Evolutionary conservation across 768 basidiomycete genomes (phyloP).

Genomic region (Calvatia gigantea): DNA sequence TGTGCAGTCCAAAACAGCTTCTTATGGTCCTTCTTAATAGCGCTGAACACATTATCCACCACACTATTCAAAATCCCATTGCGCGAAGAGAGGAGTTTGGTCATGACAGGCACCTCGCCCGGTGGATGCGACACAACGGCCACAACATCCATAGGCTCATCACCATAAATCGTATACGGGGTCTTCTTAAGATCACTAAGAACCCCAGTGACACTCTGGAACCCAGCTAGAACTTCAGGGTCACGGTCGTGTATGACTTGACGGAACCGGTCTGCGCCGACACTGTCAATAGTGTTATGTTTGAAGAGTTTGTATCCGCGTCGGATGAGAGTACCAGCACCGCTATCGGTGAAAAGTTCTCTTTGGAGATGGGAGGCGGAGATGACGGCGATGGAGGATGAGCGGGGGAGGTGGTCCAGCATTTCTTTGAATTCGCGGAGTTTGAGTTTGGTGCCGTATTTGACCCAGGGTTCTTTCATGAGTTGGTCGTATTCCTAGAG

Average conservation of each 20-base stretch:
- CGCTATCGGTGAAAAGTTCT: constrained; percentile 97
- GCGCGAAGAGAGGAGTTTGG: constrained; percentile 85
- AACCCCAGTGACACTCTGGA: constrained; percentile 83
- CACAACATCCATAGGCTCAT: constrained; percentile 94
- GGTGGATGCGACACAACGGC: constrained; percentile 92
- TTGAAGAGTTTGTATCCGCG: constrained; percentile 98
- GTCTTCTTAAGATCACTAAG: constrained; percentile 76
- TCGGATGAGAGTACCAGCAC: constrained; percentile 96
- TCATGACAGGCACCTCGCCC: constrained; percentile 87
- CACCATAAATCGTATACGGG: constrained; percentile 95
- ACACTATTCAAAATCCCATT: constrained; percentile 92
- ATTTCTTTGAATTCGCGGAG: constrained; percentile 99
- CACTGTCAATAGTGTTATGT: constrained; percentile 71
- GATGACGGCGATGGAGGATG: constrained; percentile 98
- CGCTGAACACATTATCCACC: constrained; percentile 94
- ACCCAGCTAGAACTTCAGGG: constrained; percentile 81
- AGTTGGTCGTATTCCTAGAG: constrained; percentile 88
- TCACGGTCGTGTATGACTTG: constrained; percentile 95
- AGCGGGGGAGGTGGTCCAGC: constrained; percentile 94
- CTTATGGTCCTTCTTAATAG: constrained; percentile 93
- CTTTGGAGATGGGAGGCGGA: constrained; percentile 89
- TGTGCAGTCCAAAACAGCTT: constrained; percentile 97
- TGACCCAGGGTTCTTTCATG: constrained; percentile 99
- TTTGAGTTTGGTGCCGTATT: constrained; percentile 98
- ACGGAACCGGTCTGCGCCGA: constrained; percentile 93